Evolutionary conservation across 306 rosid species (phyloP).

Genomic region (Lupinus albus): DNA sequence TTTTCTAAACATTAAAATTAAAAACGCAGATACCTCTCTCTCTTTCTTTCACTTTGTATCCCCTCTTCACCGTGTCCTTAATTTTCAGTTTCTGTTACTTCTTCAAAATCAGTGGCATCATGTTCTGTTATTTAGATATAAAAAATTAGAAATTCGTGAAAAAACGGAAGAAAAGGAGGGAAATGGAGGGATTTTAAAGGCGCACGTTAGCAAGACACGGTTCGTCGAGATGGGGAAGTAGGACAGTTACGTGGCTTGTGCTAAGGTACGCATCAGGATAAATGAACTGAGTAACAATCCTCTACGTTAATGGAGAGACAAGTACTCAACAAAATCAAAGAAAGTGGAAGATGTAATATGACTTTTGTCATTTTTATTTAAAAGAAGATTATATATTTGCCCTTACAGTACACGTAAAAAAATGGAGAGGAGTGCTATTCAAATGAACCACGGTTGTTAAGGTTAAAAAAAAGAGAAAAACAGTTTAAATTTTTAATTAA

Average conservation of each 20-base stretch:
- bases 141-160: neutral
- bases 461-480: too few relatives aligned
- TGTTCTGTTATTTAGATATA: neutral
- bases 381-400: too few relatives aligned
- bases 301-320: too few relatives aligned
- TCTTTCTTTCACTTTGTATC: conserved; percentile 10
- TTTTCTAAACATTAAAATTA: neutral
- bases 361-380: too few relatives aligned
- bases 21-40: conserved; percentile 31
- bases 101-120: conserved; percentile 17
- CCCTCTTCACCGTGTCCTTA: conserved; percentile 17
- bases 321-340: too few relatives aligned
- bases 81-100: conserved; percentile 40
- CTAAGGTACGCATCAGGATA: conserved; percentile 25
- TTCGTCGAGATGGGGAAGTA: neutral
- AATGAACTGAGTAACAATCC: too few relatives aligned
- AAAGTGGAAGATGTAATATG: too few relatives aligned
- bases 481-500: too few relatives aligned
- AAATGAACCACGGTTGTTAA: too few relatives aligned
- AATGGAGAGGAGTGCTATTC: too few relatives aligned
- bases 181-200: neutral
- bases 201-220: conserved; percentile 46
- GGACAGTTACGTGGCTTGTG: neutral
- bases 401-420: too few relatives aligned
- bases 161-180: neutral